Base-by-base conservation (phyloP, 345 rosid species). In the Pugionium dolabratum region DNA sequence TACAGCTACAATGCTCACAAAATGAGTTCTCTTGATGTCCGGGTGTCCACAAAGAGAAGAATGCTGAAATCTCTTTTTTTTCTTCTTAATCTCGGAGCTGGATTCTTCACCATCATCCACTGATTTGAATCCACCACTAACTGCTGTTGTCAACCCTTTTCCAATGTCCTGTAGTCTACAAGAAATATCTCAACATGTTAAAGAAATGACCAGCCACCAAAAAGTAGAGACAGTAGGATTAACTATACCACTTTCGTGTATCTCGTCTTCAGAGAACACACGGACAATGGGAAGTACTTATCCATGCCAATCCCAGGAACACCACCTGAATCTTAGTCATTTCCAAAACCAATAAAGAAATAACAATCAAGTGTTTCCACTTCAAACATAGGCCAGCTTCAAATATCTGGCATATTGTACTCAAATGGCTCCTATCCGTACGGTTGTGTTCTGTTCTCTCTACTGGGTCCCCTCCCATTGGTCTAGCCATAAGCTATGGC, bases 1-100 rank as follows among this genome's bases (percentile, higher is more conserved):
- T 52, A 69, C 43, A 62, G 36, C 64, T 72, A 62, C 99, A 94
- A 59, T 73, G 70, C 71, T 82, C 78, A 63, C 99, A 94, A 76
- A 65, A 76, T 94, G 99, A 31, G 61, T 76, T 74, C 63, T 84
- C 75, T 85, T 88, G 74, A 72, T 84, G 28, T 96, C 91, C 1
- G 89, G 93, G 78, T 94, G 99, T 65, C 99, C 97, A 78, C 99
- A 88, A 53, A 83, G 77, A 50, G 96, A 85, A 60, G 97, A 90
- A 74, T 94, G 99, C 74, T 86, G 76, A 68, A 65, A 45, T 76
- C 80, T 81, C 36, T 45, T 71, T 11, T 62, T 62, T 18, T 18
- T 18, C 18, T 18, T 18, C 18, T 18, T 71, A 73, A 57, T 80
- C 66, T 78, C 75, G 35, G 80, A 71, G 66, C 40, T 27, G 62